Conservation (phyloP, 2,329 filamentous ascomycete species). For the Pseudovirgaria hyperparasitica region DNA sequence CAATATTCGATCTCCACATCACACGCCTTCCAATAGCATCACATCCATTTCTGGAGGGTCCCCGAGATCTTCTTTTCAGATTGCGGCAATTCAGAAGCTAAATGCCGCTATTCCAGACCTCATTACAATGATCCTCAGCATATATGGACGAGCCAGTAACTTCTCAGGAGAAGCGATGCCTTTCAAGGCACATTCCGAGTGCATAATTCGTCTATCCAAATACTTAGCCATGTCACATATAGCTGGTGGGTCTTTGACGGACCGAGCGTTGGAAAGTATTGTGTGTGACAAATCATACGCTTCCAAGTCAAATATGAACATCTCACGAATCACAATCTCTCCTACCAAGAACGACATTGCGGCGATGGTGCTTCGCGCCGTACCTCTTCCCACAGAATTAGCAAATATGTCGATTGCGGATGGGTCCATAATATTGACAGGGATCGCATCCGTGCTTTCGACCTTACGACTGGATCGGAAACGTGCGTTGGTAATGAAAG, state of each 20-base stretch:
- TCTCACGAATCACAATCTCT: conserved; percentile 20
- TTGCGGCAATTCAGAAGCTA: conserved; percentile 32
- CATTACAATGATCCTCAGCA: conserved; percentile 57
- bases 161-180: conserved; percentile 56
- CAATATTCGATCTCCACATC: conserved; percentile 28
- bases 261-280: conserved; percentile 38
- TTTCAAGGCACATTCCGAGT: conserved; percentile 58
- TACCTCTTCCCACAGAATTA: conserved; percentile 42
- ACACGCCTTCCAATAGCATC: conserved; percentile 25
- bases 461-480: conserved; percentile 72
- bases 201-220: conserved; percentile 60
- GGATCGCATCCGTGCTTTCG: conserved; percentile 76
- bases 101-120: conserved; percentile 57
- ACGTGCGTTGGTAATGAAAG: conserved; percentile 78
- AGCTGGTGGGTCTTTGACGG: conserved; percentile 49
- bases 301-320: conserved; percentile 27
- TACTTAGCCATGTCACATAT: conserved; percentile 55
- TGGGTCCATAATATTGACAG: conserved; percentile 66
- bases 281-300: conserved; percentile 30
- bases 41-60: conserved; percentile 24
- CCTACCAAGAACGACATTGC: conserved; percentile 24
- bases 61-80: conserved; percentile 29
- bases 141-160: conserved; percentile 56
- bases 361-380: conserved; percentile 21
- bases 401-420: conserved; percentile 60